These are phyloP conservation scores for Aspergillus carbonarius DNA, from an alignment of 2,329 filamentous ascomycete genomes.

Conservation along the genomic window DNA sequence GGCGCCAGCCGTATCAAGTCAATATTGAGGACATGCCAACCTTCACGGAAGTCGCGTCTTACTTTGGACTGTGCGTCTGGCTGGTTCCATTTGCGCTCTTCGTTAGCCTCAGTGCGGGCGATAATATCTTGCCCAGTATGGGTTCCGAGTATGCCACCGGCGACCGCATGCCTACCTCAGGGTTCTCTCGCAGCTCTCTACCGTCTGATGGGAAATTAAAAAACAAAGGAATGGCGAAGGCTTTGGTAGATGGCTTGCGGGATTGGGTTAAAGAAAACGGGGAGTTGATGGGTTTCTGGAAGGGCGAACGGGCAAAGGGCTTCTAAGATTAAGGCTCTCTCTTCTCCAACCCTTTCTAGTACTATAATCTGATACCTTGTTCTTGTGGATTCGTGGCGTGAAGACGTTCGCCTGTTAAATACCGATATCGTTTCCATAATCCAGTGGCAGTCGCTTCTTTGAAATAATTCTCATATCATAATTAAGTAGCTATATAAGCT, in stretches of 20 bases:
- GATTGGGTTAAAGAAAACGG: slow-evolving; percentile 64
- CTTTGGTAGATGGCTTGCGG: slow-evolving; percentile 58
- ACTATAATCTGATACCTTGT: background rate
- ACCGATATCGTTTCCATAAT: background rate
- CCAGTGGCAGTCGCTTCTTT: background rate
- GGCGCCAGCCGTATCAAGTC: slow-evolving; percentile 41
- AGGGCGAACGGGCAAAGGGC: slow-evolving; percentile 55
- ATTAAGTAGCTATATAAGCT: background rate
- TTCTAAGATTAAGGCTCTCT: slow-evolving; percentile 28
- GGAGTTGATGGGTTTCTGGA: slow-evolving; percentile 63
- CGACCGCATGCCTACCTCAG: slow-evolving; percentile 32
- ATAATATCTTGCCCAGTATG: slow-evolving; percentile 93
- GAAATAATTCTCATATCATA: background rate
- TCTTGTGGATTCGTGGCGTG: background rate
- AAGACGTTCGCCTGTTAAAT: too few species aligned
- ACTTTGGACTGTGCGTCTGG: slow-evolving; percentile 96
- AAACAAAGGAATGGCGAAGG: slow-evolving; percentile 63
- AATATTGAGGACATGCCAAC: slow-evolving; percentile 61
- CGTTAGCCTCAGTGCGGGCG: slow-evolving; percentile 87
- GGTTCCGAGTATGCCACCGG: slow-evolving; percentile 71
- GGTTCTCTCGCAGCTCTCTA: slow-evolving; percentile 26
- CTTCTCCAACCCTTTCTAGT: background rate
- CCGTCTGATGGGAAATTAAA: slow-evolving; percentile 43
- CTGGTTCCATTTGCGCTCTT: slow-evolving; percentile 93
- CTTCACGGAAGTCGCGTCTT: slow-evolving; percentile 93